A percentile compares a stretch with the other conserved stretches of the same genome.
phyloP scores from a whole-genome alignment of 306 rosid genomes.

The Urtica urens region DNA sequence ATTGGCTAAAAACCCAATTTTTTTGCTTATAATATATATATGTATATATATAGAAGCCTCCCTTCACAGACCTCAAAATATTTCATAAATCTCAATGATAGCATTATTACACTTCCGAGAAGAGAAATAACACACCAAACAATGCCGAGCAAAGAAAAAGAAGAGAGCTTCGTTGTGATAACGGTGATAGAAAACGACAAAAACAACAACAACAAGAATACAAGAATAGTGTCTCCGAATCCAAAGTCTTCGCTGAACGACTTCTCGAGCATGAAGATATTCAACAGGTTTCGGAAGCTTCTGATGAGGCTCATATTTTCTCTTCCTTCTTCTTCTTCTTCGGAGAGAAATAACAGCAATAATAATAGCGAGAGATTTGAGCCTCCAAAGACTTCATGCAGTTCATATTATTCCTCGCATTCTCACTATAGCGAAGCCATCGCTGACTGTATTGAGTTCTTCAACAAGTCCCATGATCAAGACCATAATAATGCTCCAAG shows the following conservation, averaged over 20 bases:
- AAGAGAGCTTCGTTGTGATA: slow-evolving; percentile 28
- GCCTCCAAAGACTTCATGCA: slow-evolving; percentile 75
- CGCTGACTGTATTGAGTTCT: slow-evolving; percentile 73
- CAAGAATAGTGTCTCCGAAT: slow-evolving; percentile 1
- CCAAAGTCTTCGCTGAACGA: slow-evolving; percentile 28
- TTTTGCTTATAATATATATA: not conserved
- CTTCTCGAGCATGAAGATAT: slow-evolving; percentile 55
- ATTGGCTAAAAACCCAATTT: not conserved
- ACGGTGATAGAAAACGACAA: slow-evolving; percentile 9
- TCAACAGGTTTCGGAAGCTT: slow-evolving; percentile 48
- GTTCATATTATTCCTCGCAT: slow-evolving; percentile 57
- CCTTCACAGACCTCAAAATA: slow-evolving; percentile 15
- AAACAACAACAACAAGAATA: slow-evolving; percentile 3
- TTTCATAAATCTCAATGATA: slow-evolving; percentile 46
- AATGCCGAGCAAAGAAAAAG: slow-evolving; percentile 31
- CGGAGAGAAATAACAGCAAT: slow-evolving; percentile 9
- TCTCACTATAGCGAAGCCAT: slow-evolving; percentile 73
- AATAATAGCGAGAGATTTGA: slow-evolving; percentile 35
- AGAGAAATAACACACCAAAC: slow-evolving; percentile 29
- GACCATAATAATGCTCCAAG: slow-evolving; percentile 23
- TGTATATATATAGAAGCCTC: not conserved
- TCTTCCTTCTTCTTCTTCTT: slow-evolving; percentile 20
- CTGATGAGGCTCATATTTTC: slow-evolving; percentile 34
- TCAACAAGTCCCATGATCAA: slow-evolving; percentile 57
- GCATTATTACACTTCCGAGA: slow-evolving; percentile 66